Evolutionary conservation across 169 alveolate species (phyloP).

Genomic region (Eimeria necatrix): DNA sequence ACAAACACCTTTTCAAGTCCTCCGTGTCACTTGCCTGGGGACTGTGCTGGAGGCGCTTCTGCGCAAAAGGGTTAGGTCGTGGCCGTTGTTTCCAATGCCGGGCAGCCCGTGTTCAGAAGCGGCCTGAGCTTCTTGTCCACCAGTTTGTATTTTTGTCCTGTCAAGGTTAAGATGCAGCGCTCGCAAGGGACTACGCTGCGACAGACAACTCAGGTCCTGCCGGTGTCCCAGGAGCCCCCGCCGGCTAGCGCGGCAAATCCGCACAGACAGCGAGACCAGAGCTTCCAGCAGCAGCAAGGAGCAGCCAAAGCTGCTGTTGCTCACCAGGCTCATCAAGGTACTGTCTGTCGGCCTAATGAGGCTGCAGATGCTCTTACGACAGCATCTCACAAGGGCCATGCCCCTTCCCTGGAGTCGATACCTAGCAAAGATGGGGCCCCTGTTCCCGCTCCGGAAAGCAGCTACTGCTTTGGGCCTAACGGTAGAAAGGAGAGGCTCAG

Average conservation of each 20-base stretch:
- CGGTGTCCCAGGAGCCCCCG: neutral
- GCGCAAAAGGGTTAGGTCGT: too few species aligned
- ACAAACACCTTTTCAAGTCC: too few species aligned
- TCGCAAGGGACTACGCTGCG: constrained; percentile 18
- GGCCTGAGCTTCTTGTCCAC: neutral
- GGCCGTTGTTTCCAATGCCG: neutral
- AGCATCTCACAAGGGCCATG: neutral
- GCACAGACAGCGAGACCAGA: neutral
- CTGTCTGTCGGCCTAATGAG: neutral
- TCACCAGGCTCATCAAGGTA: neutral
- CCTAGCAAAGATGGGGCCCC: neutral
- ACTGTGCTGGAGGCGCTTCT: too few species aligned
- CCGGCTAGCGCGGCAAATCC: neutral
- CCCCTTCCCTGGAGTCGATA: neutral
- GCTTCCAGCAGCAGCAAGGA: neutral
- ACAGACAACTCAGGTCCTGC: neutral
- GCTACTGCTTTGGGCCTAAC: constrained; percentile 20
- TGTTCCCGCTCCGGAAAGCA: constrained; percentile 26
- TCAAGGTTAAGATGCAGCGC: neutral
- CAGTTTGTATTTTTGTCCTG: neutral
- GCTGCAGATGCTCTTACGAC: neutral
- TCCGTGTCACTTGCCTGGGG: too few species aligned
- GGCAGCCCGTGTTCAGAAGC: neutral
- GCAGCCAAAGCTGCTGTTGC: neutral
- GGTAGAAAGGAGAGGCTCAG: constrained; percentile 1